Base-by-base conservation (phyloP, 2,329 filamentous ascomycete genomes). In the Calonectria henricotiae region DNA sequence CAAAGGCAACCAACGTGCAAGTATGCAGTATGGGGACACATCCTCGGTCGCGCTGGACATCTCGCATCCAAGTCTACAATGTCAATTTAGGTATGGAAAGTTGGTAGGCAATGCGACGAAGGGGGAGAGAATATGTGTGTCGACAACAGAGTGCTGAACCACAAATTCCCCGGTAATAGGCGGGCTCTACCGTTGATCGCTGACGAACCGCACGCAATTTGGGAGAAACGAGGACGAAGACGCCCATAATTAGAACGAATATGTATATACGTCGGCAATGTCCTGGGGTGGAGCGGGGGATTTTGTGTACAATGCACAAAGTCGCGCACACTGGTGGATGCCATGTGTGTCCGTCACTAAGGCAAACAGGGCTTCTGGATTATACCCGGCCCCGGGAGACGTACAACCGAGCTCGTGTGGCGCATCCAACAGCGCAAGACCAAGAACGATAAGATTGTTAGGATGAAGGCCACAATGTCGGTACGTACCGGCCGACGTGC, bases 301-400 rank as follows among this genome's bases (percentile, higher is more conserved):
- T 68, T 68, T 58, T 63, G 55, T 47, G 47, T 54, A 37, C 43
- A 60, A 63, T 35, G 58, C 66, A 60, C 60, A 64, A 68, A 68
- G 66, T 68, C 66, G 66, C 60, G 66, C 60, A 68, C 41, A 51
- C 47, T 60, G 39, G 49, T 47, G 55, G 30, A 41, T 64, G 35
- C 51, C 43, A 54, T 62, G 65, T 61, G 63, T 60, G 49, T 62
- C 51, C 37, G 25, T 67, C 35, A 43, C 58, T 37, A 62, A 63
- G 65, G 65, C 47, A 63, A 68, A 62, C 60, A 43, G 65, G 65
- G 47, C 47, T 63, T 62, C 44, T 62, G 58, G 37, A 63, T 63
- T 64, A 68, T 63, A 68, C 49, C 66, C 60, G 64, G 27, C 27
- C 7, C 4, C 27, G 66, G 49, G 39, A 41, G 32, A 63, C 49